Base-by-base conservation (phyloP, 1,139 yeast species). In the Blastobotrys illinoisensis region DNA sequence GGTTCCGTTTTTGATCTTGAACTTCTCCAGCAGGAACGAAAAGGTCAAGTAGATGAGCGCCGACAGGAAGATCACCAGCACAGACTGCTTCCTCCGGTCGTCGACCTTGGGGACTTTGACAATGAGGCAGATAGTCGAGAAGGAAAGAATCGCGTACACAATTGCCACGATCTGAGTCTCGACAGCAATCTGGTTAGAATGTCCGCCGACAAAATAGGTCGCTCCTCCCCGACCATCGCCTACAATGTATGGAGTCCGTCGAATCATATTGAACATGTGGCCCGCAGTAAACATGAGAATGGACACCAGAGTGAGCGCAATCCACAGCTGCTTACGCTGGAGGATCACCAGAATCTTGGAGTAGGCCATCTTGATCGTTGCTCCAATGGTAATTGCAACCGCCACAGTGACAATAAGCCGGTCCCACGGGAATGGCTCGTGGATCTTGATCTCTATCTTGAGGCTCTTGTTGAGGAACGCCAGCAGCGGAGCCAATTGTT, bases 181-280 rank as follows among this genome's bases (percentile, higher is more conserved):
- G 78, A 83, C 65, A 5, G 68, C 97, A 57, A 80, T 79, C 71
- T 93, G 99, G 52, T 74, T 74, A 64, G 85, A 88, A 63, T 87
- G 90, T 32, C 88, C 83, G 16, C 76, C 81, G 6, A 79, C 77
- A 64, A 91, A 81, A 68, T 88, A 90, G 47, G 79, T 78, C 2
- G 79, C 76, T 2, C 71, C 71, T 26, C 91, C 93, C 50, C 79
- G 73, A 7, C 75, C 76, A 53, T 76, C 78, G 49, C 79, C 79
- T 57, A 82, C 83, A 43, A 86, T 76, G 65, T 83, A 86, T 18
- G 89, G 96, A 7, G 85, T 79, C 47, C 80, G 80, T 68, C 98
- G 82, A 60, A 93, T 93, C 63, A 82, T 81, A 69, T 89, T 90
- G 79, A 83, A 93, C 99, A 93, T 93, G 72, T 90, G 88, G 14